phyloP scores from a whole-genome alignment of 2,329 filamentous ascomycete genomes.

The Plenodomus biglobosus region DNA sequence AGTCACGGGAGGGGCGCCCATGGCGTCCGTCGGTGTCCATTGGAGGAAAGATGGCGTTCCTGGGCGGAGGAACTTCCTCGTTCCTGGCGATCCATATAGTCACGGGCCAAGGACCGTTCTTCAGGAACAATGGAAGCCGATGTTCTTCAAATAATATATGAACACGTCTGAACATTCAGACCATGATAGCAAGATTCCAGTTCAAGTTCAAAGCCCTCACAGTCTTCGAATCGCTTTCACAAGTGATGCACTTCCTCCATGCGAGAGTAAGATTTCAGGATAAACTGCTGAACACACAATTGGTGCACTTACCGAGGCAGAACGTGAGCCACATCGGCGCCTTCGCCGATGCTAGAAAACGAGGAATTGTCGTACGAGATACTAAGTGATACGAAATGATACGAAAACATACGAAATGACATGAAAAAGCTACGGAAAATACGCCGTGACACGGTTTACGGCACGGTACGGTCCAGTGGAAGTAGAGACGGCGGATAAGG shows the following conservation, averaged over 20 bases:
- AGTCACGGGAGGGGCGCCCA: slow-evolving; percentile 1
- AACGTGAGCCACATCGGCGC: not conserved
- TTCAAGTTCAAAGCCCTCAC: too few relatives aligned
- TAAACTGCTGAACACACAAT: not conserved
- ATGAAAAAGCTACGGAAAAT: too few relatives aligned
- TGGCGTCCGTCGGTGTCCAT: slow-evolving; percentile 12
- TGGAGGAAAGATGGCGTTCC: slow-evolving; percentile 26
- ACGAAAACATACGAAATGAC: too few relatives aligned
- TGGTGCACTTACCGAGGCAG: not conserved
- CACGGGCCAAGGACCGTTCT: slow-evolving; percentile 8
- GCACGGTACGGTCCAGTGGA: not conserved
- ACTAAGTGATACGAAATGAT: not conserved
- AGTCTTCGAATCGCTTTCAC: too few relatives aligned
- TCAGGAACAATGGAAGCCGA: slow-evolving; percentile 2
- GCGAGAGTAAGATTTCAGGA: not conserved
- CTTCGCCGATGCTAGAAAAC: not conserved
- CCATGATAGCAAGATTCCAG: too few relatives aligned
- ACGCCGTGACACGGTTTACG: not conserved
- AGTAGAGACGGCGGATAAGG: not conserved
- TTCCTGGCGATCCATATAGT: slow-evolving; percentile 18
- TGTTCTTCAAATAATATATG: not conserved
- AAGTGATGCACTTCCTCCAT: too few relatives aligned
- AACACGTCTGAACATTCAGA: not conserved
- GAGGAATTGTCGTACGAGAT: not conserved
- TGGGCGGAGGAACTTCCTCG: slow-evolving; percentile 24